These are phyloP conservation scores for Phyllosticta capitalensis DNA, from an alignment of 2,329 filamentous ascomycete species.

Conservation along the genomic window DNA sequence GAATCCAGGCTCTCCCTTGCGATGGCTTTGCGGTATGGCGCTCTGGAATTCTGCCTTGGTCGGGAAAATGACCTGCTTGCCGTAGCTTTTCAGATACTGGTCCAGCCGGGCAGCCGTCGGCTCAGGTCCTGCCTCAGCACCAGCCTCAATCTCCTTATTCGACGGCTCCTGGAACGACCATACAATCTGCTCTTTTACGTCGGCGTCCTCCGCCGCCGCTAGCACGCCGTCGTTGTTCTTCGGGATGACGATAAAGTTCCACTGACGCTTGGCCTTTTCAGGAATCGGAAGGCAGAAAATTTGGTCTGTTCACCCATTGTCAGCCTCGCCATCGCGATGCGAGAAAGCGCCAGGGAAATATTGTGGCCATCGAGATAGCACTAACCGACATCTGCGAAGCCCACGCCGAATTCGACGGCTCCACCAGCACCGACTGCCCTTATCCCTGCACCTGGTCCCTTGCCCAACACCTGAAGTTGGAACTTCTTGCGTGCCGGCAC, in stretches of 20 bases:
- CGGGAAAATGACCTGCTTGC: constrained; percentile 43
- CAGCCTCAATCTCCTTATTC: constrained; percentile 33
- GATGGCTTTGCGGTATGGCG: constrained; percentile 49
- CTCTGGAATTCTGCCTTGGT: constrained; percentile 50
- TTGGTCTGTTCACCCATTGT: constrained; percentile 34
- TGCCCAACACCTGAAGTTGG: constrained; percentile 46
- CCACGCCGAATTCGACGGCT: constrained; percentile 45
- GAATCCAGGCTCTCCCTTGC: constrained; percentile 53
- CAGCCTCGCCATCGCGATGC: constrained; percentile 1
- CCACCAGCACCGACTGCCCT: constrained; percentile 42
- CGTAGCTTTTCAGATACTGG: constrained; percentile 30
- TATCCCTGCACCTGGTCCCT: constrained; percentile 30
- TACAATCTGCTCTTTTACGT: constrained; percentile 45
- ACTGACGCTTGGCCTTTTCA: constrained; percentile 54
- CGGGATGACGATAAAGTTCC: constrained; percentile 53
- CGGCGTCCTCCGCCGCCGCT: constrained; percentile 30
- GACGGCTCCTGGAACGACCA: constrained; percentile 50
- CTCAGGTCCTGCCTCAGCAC: constrained; percentile 32
- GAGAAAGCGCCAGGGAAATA: neutral
- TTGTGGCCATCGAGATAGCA: neutral
- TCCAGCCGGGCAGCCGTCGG: constrained; percentile 41
- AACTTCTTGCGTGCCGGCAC: constrained; percentile 56
- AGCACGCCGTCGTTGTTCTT: constrained; percentile 41
- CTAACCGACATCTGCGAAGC: constrained; percentile 39
- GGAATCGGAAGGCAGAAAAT: constrained; percentile 53